Evolutionary conservation across 257 asterid genomes (phyloP).

Genomic region (Solanum clarkiae): DNA sequence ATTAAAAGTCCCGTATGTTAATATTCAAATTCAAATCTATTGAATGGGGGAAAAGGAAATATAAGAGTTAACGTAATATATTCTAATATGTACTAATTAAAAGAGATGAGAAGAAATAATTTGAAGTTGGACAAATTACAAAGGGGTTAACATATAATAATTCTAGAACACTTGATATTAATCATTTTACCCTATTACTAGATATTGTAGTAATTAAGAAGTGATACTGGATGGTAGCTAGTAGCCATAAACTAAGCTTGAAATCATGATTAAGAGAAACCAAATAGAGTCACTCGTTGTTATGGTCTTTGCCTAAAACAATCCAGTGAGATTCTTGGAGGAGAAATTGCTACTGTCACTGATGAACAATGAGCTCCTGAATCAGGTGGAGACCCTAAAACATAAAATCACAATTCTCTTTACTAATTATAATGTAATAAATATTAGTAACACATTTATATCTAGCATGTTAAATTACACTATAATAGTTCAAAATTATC

Average conservation of each 20-base stretch:
- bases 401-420: conserved; percentile 5
- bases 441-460: neutral
- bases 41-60: neutral
- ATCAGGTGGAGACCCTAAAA: conserved; percentile 80
- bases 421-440: neutral
- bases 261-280: neutral
- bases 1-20: neutral
- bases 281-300: conserved; percentile 15
- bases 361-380: conserved; percentile 63
- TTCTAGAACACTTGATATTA: neutral
- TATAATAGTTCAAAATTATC: too few relatives aligned
- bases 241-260: neutral
- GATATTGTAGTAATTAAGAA: neutral
- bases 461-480: too few relatives aligned
- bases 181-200: neutral
- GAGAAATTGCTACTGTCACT: conserved; percentile 67
- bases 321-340: conserved; percentile 78
- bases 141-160: neutral
- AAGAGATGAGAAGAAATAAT: neutral
- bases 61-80: neutral
- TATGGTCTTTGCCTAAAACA: conserved; percentile 49
- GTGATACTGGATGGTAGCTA: neutral
- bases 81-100: neutral
- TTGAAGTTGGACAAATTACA: neutral
- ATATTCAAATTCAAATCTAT: neutral